Evolutionary conservation across 345 rosid species (phyloP), one percentile per base, ranked within the genome.

Genomic region (Acer yangbiense): DNA sequence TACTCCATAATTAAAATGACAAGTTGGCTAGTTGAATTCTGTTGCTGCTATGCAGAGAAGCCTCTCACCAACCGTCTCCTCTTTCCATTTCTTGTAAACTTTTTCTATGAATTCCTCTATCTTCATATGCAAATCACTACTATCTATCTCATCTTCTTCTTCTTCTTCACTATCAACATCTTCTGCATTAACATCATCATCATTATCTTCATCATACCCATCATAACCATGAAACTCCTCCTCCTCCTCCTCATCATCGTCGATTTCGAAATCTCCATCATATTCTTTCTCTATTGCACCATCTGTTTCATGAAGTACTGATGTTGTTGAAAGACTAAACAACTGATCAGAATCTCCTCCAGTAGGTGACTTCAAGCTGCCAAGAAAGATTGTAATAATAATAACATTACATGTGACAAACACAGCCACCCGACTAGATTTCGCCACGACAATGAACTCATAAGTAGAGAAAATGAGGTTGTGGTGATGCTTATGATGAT

Each of bases 41-140:
- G 73, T 23, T 2, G 77, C 72, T n/a, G 77, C 32, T 4, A 62
- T 57, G 39, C 65, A 79, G 14, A 68, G 73, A 68, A 76, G 55
- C 65, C 69, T 58, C 29, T 83, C 86, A 13, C 66, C 20, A 35
- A 66, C 61, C 1, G n/a, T 61, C 67, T 83, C 86, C 46, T 83
- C 84, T 23, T 72, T 67, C 84, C 86, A 44, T 81, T 67, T 61
- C 48, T 58, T 64, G 35, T 80, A 17, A 9, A 78, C 84, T 44
- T 75, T 68, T 11, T 75, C 78, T 41, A 83, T 83, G 71, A 83
- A 80, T 11, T 76, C 80, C 39, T 83, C 84, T 50, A 68, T 69
- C 50, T 64, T 81, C 61, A 18, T 58, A 58, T 81, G 78, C 76
- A 81, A 62, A 17, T 84, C 78, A 0, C 17, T 43, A 0, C 20